These are phyloP conservation scores for Diaporthe caulivora DNA, from an alignment of 2,329 filamentous ascomycete species.

Conservation along the genomic window DNA sequence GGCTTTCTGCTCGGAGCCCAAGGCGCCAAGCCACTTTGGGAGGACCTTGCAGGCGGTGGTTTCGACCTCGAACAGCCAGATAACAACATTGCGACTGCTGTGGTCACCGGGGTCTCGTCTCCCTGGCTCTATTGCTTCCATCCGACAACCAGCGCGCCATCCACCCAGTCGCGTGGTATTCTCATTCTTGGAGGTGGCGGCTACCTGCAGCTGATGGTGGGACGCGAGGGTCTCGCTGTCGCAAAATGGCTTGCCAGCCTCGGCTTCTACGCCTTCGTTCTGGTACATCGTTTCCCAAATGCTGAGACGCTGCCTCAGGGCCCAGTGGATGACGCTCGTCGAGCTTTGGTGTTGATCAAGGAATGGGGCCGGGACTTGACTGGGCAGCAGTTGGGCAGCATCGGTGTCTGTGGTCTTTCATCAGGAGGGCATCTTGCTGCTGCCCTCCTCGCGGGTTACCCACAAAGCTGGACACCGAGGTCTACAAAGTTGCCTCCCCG, in stretches of 20 bases:
- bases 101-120: neutral
- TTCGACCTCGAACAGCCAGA: conserved; percentile 7
- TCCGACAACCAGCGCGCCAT: neutral
- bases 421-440: neutral
- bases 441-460: neutral
- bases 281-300: neutral
- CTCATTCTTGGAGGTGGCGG: neutral
- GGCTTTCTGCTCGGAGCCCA: neutral
- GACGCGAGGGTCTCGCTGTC: neutral
- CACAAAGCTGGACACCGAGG: neutral
- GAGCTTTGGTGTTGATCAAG: neutral
- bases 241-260: conserved; percentile 11
- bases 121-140: conserved; percentile 15
- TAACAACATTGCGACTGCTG: neutral
- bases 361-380: neutral
- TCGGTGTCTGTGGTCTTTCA: conserved; percentile 2
- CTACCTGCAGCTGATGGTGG: conserved; percentile 14
- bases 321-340: neutral
- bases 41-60: neutral
- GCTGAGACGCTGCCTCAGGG: neutral
- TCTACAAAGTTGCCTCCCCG: neutral
- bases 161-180: neutral
- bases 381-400: neutral
- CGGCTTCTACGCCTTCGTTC: conserved; percentile 5
- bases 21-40: neutral